Evolutionary conservation across 345 rosid species (phyloP).

Genomic region (Arabidopsis thaliana): TAIR10.1 NC_003070.9:3029501-3030000

Average conservation of each 20-base stretch:
- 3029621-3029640: slow-evolving; percentile 56
- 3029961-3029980: slow-evolving; percentile 3
- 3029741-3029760: slow-evolving; percentile 17
- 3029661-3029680: slow-evolving; percentile 43
- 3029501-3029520: slow-evolving; percentile 37
- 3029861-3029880: slow-evolving; percentile 45
- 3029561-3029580: background rate
- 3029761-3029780: slow-evolving; percentile 19
- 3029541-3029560: background rate
- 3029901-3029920: slow-evolving; percentile 36
- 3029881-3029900: slow-evolving; percentile 41
- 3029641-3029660: slow-evolving; percentile 49
- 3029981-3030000: background rate
- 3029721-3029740: slow-evolving; percentile 36
- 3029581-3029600: background rate
- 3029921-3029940: slow-evolving; percentile 23
- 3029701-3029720: slow-evolving; percentile 36
- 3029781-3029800: background rate
- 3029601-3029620: slow-evolving; percentile 48
- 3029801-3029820: slow-evolving; percentile 8
- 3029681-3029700: slow-evolving; percentile 46
- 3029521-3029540: background rate
- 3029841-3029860: slow-evolving; percentile 45
- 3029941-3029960: slow-evolving; percentile 18
- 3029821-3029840: slow-evolving; percentile 38